Base-by-base conservation (phyloP, 441 rosid species). In the Iberis amara region DNA sequence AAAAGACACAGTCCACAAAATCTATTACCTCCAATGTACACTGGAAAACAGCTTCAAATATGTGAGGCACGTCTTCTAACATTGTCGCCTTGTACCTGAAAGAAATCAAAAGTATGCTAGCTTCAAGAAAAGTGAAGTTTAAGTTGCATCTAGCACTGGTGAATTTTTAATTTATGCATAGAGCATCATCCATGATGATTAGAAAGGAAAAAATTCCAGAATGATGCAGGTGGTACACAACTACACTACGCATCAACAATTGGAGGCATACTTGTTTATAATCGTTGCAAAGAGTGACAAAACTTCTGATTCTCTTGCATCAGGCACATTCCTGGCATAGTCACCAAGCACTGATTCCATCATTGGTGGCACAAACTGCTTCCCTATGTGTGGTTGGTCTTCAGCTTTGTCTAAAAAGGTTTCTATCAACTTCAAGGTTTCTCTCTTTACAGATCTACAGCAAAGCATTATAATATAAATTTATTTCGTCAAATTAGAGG, bases 391-490 rank as follows among this genome's bases (percentile, higher is more conserved):
- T 35, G 94, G 77, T 61, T 89, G 94, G 60, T 82, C 82, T 63
- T 89, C 97, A 28, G 97, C 97, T 74, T 86, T 89, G 78, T 89
- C 91, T 77, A 89, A 71, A 68, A 89, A 89, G 44, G 96, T 89
- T 72, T 89, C 96, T 21, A 89, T 86, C 44, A 89, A 87, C 78
- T 89, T 89, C 24, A 86, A 81, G 18, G 90, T 80, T 68, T 89
- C 97, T 69, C 94, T 76, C 74, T 89, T 89, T 42, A 89, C 97
- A 61, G 97, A 86, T 10, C 38, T 33, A 3, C 11, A 9, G 11
- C 11, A 10, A 33, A 33, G 38, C 38, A 3, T 33, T 7, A 31
- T 8, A 10, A 9, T 8, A 10, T 32, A 33, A 31, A 33, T 9
- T 46, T 27, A 26, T 39, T 38, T 26, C 11, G 10, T 12, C 8